phyloP scores from a whole-genome alignment of 2,329 filamentous ascomycete species.

The Talaromyces islandicus region DNA sequence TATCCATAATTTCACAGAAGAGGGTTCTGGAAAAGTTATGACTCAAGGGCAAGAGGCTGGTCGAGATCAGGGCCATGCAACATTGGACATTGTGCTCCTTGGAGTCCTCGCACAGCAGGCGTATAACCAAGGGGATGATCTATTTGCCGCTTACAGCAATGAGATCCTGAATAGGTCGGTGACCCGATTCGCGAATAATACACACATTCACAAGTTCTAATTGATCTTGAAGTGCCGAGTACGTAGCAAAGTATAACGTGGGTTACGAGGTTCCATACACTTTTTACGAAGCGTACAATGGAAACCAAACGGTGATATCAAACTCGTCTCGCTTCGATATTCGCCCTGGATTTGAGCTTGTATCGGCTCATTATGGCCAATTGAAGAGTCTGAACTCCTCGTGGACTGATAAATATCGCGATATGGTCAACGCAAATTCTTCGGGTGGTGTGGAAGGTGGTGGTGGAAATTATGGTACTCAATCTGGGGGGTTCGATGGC shows the following conservation, averaged over 20 bases:
- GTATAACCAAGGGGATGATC: constrained; percentile 39
- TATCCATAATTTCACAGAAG: constrained; percentile 19
- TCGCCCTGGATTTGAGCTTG: constrained; percentile 34
- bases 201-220: no score
- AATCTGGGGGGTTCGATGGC: constrained; percentile 38
- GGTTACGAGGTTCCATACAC: constrained; percentile 40
- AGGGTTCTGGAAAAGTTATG: constrained; percentile 29
- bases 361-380: constrained; percentile 36
- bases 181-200: no score
- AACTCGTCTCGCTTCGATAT: constrained; percentile 25
- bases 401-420: constrained; percentile 34
- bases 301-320: constrained; percentile 29
- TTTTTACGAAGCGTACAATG: constrained; percentile 34
- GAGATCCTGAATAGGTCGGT: constrained; percentile 26
- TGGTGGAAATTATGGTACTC: constrained; percentile 39
- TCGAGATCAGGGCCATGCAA: constrained; percentile 42
- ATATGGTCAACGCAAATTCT: constrained; percentile 26
- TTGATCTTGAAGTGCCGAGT: constrained; percentile 7
- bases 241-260: constrained; percentile 37
- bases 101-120: constrained; percentile 38
- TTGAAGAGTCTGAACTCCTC: constrained; percentile 33
- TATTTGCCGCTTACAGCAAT: constrained; percentile 30
- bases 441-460: constrained; percentile 38
- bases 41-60: constrained; percentile 39
- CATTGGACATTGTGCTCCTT: constrained; percentile 34